These are phyloP conservation scores for Didymella arachidicola DNA, from an alignment of 2,329 filamentous ascomycete genomes.

Conservation along the genomic window DNA sequence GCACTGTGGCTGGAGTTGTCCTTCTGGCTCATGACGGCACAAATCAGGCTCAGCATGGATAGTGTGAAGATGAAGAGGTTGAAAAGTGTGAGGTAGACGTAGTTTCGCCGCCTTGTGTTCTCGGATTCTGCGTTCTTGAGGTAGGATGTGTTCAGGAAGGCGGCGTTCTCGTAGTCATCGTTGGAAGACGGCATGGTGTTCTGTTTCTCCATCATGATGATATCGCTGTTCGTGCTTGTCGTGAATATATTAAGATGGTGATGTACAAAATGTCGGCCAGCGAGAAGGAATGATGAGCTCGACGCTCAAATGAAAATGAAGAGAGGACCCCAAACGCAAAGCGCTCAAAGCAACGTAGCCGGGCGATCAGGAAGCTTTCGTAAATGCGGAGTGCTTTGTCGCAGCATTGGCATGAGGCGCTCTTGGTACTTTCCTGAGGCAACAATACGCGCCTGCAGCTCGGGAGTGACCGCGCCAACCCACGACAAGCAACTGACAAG, in stretches of 20 bases:
- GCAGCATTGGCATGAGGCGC: slow-evolving; percentile 12
- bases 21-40: slow-evolving; percentile 43
- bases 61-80: slow-evolving; percentile 47
- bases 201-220: slow-evolving; percentile 41
- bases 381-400: slow-evolving; percentile 1
- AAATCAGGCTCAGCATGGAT: slow-evolving; percentile 42
- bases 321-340: slow-evolving; percentile 4
- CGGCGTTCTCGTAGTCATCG: slow-evolving; percentile 39
- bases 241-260: neutral
- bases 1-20: slow-evolving; percentile 33
- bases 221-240: neutral
- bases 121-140: slow-evolving; percentile 30
- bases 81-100: slow-evolving; percentile 41
- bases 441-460: slow-evolving; percentile 32
- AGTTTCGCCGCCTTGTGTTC: slow-evolving; percentile 31
- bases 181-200: slow-evolving; percentile 26
- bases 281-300: slow-evolving; percentile 28
- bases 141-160: slow-evolving; percentile 39
- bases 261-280: slow-evolving; percentile 29
- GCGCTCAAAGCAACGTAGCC: neutral
- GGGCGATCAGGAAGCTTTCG: slow-evolving; percentile 6
- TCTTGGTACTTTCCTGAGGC: slow-evolving; percentile 27
- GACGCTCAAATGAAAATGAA: slow-evolving; percentile 17
- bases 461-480: slow-evolving; percentile 28
- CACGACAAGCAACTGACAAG: slow-evolving; percentile 39